Conservation (phyloP, 768 basidiomycete genomes). For the Leccinum disarticulatum region DNA sequence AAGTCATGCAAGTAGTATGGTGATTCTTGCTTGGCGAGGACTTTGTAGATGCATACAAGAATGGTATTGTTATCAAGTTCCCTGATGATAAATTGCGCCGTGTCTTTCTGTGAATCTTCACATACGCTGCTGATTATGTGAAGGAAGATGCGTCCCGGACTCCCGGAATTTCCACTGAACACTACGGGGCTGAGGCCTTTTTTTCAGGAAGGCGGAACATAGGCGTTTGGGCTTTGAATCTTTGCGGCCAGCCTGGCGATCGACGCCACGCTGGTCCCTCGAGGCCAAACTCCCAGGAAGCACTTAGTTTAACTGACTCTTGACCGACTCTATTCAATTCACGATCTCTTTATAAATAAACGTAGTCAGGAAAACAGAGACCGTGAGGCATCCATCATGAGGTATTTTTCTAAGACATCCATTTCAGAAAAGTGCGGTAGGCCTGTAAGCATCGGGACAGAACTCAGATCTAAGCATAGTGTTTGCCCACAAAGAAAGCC, state of each 20-base stretch:
- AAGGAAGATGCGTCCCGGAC: not conserved
- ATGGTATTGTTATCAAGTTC: no score
- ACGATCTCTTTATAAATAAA: no score
- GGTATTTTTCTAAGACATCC: not conserved
- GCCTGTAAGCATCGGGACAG: constrained; percentile 18
- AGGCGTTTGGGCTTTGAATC: not conserved
- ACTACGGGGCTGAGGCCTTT: not conserved
- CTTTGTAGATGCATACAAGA: no score
- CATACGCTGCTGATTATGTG: no score
- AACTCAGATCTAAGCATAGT: constrained; percentile 12
- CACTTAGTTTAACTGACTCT: not conserved
- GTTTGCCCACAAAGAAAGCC: constrained; percentile 49
- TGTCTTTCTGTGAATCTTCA: no score
- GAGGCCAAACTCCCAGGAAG: not conserved
- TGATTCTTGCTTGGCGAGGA: no score
- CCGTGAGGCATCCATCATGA: not conserved
- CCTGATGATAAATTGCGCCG: no score
- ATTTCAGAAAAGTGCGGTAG: constrained; percentile 14
- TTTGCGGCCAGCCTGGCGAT: not conserved
- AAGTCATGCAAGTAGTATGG: no score
- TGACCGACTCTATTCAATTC: not conserved
- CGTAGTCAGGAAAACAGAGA: not conserved
- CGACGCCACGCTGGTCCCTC: not conserved
- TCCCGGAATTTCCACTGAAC: not conserved
- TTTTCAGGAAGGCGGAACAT: no score